Evolutionary conservation across 108 stramenopile genomes (phyloP).

Genomic region (Chaetoceros tenuissimus): DNA sequence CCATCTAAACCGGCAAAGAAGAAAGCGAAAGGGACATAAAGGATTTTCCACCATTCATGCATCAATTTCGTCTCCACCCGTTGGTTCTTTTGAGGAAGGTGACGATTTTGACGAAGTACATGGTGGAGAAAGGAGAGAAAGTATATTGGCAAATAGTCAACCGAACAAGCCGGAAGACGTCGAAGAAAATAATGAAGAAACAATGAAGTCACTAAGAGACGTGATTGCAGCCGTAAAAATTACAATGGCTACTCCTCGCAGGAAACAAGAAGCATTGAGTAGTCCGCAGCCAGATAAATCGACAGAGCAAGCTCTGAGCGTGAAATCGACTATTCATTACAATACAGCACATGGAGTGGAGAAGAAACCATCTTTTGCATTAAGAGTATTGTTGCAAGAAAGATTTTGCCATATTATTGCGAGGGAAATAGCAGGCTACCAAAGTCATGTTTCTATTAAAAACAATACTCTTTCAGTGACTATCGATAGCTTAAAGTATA

Average conservation of each 20-base stretch:
- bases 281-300: neutral
- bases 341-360: conserved; percentile 7
- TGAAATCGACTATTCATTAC: neutral
- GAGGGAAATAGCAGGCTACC: conserved; percentile 72
- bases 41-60: neutral
- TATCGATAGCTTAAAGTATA: conserved; percentile 43
- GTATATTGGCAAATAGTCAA: conserved; percentile 1
- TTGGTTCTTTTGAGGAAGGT: no score
- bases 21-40: neutral
- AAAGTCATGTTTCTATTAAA: conserved; percentile 56
- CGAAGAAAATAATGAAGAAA: conserved; percentile 3
- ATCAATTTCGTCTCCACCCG: neutral
- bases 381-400: conserved; percentile 72
- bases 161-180: neutral
- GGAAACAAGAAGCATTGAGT: neutral
- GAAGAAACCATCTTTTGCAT: conserved; percentile 65
- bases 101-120: neutral
- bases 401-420: conserved; percentile 80
- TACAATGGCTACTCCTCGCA: conserved; percentile 5
- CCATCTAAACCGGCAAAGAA: neutral
- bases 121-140: neutral
- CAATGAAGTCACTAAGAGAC: conserved; percentile 38
- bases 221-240: conserved; percentile 28
- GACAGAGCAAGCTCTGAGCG: conserved; percentile 1
- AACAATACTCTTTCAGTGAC: conserved; percentile 57